Base-by-base conservation (phyloP, 2,329 filamentous ascomycete genomes). In the Alternaria rosae region DNA sequence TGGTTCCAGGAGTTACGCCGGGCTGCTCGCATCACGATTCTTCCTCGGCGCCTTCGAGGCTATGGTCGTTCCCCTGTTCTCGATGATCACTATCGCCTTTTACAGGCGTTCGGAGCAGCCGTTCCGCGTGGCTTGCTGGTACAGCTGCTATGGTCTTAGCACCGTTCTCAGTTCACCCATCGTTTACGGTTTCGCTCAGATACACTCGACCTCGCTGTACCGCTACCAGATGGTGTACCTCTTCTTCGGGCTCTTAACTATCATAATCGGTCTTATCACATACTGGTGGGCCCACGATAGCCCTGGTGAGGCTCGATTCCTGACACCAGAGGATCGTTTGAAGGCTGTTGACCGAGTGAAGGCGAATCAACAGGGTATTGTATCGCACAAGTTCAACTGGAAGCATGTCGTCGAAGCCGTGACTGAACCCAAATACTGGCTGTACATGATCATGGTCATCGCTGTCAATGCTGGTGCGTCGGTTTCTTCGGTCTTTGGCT, bases 291-390 rank as follows among this genome's bases (percentile, higher is more conserved):
- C 83, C 6, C 86, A 87, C 0, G 86, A 88, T 69, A 87, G 81
- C 64, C 86, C 87, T 62, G 76, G 87, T 52, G 87, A 88, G 59
- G 85, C 85, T 10, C 81, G 84, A 2, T 88, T 83, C 81, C 69
- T 94, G 21, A 88, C 82, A 4, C 85, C 89, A 51, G 82, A 87
- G 44, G 91, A 94, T 68, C 87, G 88, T n/a, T 73, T 87, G 0
- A 84, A 92, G 54, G 90, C 89, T 0, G 81, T 92, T 20, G 91
- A 92, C 64, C 85, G 92, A 0, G 85, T 94, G 5, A 85, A 91
- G 0, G 84, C 87, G 42, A 94, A 94, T 68, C 88, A 93, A 76
- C 91, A 91, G 62, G 91, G 91, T 3, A 88, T 91, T 11, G 89
- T 88, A 3, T 90, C 87, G 62, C 87, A 88, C 64, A 84, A 89